These are phyloP conservation scores for Jacaranda mimosifolia DNA, from an alignment of 257 asterid species.

Conservation along the genomic window DNA sequence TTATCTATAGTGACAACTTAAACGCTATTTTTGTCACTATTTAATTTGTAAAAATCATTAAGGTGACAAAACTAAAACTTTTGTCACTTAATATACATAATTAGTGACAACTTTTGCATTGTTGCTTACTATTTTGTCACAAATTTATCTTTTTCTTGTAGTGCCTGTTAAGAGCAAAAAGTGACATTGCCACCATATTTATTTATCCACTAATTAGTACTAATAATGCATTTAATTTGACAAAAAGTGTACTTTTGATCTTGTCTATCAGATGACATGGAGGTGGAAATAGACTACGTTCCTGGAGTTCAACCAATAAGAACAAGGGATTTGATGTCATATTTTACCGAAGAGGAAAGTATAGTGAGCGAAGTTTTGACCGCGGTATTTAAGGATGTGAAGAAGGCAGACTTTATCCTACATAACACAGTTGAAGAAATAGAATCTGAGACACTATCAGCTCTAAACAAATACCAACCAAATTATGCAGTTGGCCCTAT, in stretches of 20 bases:
- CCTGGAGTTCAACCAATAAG: slow-evolving; percentile 60
- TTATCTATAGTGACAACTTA: too few relatives aligned
- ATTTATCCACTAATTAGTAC: too few relatives aligned
- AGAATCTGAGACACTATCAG: slow-evolving; percentile 48
- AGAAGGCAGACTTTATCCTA: slow-evolving; percentile 54
- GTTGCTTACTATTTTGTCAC: too few relatives aligned
- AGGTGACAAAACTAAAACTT: too few relatives aligned
- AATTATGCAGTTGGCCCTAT: slow-evolving; percentile 56
- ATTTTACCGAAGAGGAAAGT: slow-evolving; percentile 38
- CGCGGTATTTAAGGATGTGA: slow-evolving; percentile 47
- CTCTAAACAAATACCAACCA: slow-evolving; percentile 37
- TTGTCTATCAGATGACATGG: slow-evolving; percentile 38
- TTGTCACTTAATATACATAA: too few relatives aligned
- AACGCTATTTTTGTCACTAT: too few relatives aligned
- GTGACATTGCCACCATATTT: too few relatives aligned
- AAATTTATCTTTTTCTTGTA: too few relatives aligned
- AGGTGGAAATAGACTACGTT: slow-evolving; percentile 52
- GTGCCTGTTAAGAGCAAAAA: too few relatives aligned
- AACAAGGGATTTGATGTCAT: slow-evolving; percentile 56
- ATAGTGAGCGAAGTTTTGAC: slow-evolving; percentile 26
- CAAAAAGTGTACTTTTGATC: background rate
- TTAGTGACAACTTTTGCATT: too few relatives aligned
- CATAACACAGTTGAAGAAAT: slow-evolving; percentile 66
- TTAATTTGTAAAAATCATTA: too few relatives aligned
- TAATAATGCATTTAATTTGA: too few relatives aligned